Evolutionary conservation across 1,284 basidiomycete species (phyloP), one percentile per base, ranked within the genome.

Genomic region (Exobasidium rhododendri): DNA sequence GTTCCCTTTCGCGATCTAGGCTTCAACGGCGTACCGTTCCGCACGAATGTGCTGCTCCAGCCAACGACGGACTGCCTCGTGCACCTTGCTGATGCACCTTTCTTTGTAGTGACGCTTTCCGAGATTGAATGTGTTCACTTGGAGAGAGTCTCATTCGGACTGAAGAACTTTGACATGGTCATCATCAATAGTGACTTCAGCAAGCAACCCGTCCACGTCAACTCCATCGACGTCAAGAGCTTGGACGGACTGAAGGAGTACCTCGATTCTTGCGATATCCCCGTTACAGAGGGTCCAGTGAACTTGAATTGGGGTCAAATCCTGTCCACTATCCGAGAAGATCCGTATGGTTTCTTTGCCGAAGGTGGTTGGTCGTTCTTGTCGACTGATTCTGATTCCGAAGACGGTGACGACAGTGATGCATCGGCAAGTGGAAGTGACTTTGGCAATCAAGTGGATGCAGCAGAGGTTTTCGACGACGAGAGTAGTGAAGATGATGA

Each of bases 301-400:
- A 98, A 98, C 81, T 83, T 97, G 81, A 96, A 97, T 78, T 98
- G 96, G 96, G 88, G 88, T 17, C 91, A 91, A 2, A 97, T 99
- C 79, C 96, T 78, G 70, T 75, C 77, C 67, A 78, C 74, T 35
- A 71, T 79, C 64, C 71, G 74, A 63, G 75, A 78, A 67, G 91
- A 90, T 73, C 94, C 96, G 0, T 88, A 91, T 75, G 91, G 91
- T 56, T 99, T 98, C 83, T 99, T 96, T 87, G 89, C 88, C 67
- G 88, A 90, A 59, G 94, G 93, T 29, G 96, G 96, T 31, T 98
- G 96, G 96, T 84, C 83, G 62, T 97, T 96, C 87, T 84, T 98
- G 58, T 67, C 68, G 6, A 73, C 69, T 11, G 77, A 77, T 54
- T 76, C 74, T 58, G 80, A 76, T n/a, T 75, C 74, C 28, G 79